Conservation (phyloP, 331 rosid genomes). For the Malus hybrid region DNA sequence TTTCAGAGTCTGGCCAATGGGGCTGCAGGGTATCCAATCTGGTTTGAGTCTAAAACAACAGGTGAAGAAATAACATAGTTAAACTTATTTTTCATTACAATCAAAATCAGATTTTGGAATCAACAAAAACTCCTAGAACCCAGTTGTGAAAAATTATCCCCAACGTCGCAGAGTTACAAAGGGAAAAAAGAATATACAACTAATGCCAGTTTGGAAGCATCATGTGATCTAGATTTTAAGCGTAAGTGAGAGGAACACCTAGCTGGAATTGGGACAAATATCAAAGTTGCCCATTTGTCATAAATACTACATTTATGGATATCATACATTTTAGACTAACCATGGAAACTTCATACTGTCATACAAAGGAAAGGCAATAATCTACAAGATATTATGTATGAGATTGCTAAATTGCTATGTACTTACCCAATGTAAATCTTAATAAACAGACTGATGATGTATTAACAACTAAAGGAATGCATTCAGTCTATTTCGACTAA, state of each 20-base stretch:
- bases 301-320: no score
- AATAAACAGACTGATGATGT: not conserved
- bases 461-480: no score
- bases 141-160: not conserved
- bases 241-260: not conserved
- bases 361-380: not conserved
- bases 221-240: not conserved
- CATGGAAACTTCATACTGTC: no score
- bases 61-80: not conserved
- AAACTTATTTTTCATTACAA: not conserved
- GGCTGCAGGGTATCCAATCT: not conserved
- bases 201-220: not conserved
- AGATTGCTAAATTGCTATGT: not conserved
- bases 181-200: no score
- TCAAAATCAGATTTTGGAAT: not conserved
- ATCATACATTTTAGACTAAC: not conserved
- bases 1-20: no score
- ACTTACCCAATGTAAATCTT: not conserved
- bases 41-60: not conserved
- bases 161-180: slow-evolving; percentile 24
- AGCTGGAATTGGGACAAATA: not conserved
- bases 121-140: not conserved
- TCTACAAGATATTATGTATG: not conserved
- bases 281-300: not conserved
- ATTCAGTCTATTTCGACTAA: no score